Evolutionary conservation across 1,284 basidiomycete genomes (phyloP).

Genomic region (Ceratobasidium sp.): DNA sequence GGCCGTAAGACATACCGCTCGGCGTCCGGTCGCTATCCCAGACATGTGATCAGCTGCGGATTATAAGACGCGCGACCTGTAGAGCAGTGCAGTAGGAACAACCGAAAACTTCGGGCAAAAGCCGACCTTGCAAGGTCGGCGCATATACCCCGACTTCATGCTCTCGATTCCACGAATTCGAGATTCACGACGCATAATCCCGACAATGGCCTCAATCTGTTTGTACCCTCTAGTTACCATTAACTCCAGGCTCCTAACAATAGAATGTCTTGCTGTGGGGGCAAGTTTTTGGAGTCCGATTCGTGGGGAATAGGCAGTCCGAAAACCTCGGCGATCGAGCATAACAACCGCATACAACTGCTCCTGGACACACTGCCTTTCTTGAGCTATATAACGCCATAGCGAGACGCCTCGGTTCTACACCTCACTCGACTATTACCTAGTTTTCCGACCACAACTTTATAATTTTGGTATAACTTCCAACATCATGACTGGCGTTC

Average conservation of each 20-base stretch:
- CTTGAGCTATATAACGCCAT: neutral
- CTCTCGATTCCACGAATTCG: neutral
- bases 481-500: slow-evolving; percentile 22
- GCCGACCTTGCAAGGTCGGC: neutral
- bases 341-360: neutral
- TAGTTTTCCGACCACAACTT: neutral
- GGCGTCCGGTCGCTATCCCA: neutral
- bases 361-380: neutral
- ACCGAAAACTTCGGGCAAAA: neutral
- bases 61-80: neutral
- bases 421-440: neutral
- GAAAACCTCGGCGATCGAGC: neutral
- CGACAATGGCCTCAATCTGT: neutral
- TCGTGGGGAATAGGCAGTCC: neutral
- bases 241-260: neutral
- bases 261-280: too few relatives aligned
- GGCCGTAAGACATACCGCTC: neutral
- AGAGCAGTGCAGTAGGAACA: neutral
- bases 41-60: neutral
- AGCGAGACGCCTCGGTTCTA: neutral
- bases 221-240: neutral
- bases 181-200: neutral
- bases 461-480: neutral
- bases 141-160: neutral
- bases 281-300: neutral